Conservation (phyloP, 495 filamentous ascomycete genomes). For the Trichodelitschia bisporula region DNA sequence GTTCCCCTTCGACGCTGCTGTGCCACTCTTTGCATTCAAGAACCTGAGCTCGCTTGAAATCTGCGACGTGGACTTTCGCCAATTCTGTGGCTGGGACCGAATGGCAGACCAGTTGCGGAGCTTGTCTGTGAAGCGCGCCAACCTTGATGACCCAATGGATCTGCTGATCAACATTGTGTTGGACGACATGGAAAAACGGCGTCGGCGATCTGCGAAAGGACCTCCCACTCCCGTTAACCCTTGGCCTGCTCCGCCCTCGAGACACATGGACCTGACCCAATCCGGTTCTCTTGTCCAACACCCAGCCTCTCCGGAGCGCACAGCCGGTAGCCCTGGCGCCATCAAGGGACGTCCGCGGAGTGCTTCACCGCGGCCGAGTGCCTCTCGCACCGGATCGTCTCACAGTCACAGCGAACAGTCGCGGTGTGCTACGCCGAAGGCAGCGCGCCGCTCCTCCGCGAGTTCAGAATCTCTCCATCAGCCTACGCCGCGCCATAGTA, state of each 20-base stretch:
- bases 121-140: conserved; percentile 67
- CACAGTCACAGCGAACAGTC: conserved; percentile 20
- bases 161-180: conserved; percentile 77
- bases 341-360: conserved; percentile 27
- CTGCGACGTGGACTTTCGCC: conserved; percentile 81
- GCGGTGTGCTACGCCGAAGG: not conserved
- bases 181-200: conserved; percentile 82
- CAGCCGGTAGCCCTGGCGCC: conserved; percentile 24
- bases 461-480: conserved; percentile 69
- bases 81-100: conserved; percentile 92
- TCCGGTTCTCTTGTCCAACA: conserved; percentile 38
- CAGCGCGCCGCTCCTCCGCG: conserved; percentile 59
- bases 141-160: conserved; percentile 74
- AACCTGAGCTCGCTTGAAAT: conserved; percentile 85
- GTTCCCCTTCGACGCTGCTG: conserved; percentile 95
- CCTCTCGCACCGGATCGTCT: conserved; percentile 40
- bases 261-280: conserved; percentile 29
- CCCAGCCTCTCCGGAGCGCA: conserved; percentile 25
- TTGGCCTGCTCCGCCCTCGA: conserved; percentile 40
- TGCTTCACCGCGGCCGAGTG: conserved; percentile 55
- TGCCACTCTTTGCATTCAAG: conserved; percentile 85
- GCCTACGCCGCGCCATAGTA: conserved; percentile 43
- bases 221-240: conserved; percentile 30
- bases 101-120: conserved; percentile 76
- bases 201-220: conserved; percentile 63